phyloP scores from a whole-genome alignment of 768 basidiomycete genomes.

The Clitopilus hobsonii region DNA sequence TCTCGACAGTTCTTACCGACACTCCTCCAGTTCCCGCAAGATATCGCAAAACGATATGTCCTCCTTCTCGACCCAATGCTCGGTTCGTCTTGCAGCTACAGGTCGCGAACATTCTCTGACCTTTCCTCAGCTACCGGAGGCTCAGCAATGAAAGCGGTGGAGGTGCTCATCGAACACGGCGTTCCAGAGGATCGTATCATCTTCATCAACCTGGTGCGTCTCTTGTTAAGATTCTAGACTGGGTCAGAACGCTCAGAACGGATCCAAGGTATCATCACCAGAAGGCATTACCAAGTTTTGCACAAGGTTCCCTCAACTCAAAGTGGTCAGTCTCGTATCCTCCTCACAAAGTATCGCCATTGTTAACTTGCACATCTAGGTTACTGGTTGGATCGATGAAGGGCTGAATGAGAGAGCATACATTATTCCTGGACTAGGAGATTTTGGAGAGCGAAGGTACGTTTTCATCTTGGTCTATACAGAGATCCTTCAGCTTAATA shows the following conservation, averaged over 20 bases:
- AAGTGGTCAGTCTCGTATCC: conserved; percentile 54
- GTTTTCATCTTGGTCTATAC: too few species aligned
- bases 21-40: conserved; percentile 74
- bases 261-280: conserved; percentile 76
- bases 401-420: conserved; percentile 89
- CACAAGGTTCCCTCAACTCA: conserved; percentile 64
- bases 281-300: conserved; percentile 86
- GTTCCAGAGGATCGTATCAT: conserved; percentile 95
- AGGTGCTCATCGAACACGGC: conserved; percentile 86
- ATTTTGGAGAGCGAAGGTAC: conserved; percentile 89
- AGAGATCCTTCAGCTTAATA: too few species aligned
- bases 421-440: conserved; percentile 93
- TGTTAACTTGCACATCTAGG: conserved; percentile 34
- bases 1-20: background rate
- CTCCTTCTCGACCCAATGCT: conserved; percentile 98
- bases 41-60: conserved; percentile 88
- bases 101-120: background rate
- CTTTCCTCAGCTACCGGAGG: conserved; percentile 76
- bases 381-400: conserved; percentile 94
- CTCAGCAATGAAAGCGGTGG: conserved; percentile 96
- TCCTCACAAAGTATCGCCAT: background rate
- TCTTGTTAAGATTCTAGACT: background rate
- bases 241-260: background rate
- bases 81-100: conserved; percentile 42
- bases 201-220: conserved; percentile 82